Conservation (phyloP, 2,329 filamentous ascomycete species). For the Rhynchosporium graminicola region DNA sequence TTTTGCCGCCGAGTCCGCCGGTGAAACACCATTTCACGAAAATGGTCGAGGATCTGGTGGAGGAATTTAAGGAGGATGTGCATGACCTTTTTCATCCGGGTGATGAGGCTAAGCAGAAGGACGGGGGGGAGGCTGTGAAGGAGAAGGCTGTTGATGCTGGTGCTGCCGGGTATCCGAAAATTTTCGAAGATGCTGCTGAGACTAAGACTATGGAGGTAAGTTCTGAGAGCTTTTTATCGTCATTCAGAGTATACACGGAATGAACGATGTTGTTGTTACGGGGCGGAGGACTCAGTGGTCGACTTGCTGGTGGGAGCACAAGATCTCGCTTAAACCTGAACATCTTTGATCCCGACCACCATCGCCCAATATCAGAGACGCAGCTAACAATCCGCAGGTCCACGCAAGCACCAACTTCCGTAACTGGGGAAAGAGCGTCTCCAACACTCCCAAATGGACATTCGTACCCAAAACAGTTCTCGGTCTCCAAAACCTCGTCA, state of each 20-base stretch:
- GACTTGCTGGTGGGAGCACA: not conserved
- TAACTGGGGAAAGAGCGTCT: constrained; percentile 47
- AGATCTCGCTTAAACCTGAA: not conserved
- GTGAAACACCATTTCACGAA: constrained; percentile 41
- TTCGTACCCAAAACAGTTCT: constrained; percentile 46
- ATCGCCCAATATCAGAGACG: not conserved
- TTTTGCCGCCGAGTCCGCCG: constrained; percentile 38
- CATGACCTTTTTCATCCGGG: constrained; percentile 18
- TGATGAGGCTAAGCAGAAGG: constrained; percentile 4
- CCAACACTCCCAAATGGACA: constrained; percentile 45
- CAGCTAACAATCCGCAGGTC: constrained; percentile 28
- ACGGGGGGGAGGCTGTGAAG: constrained; percentile 1
- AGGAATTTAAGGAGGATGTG: constrained; percentile 21
- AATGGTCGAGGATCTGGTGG: constrained; percentile 14
- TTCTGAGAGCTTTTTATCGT: not conserved
- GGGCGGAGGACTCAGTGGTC: not conserved
- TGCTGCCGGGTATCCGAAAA: constrained; percentile 24
- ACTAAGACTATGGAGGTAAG: constrained; percentile 42
- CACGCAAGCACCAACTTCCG: constrained; percentile 42
- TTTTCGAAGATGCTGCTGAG: constrained; percentile 41
- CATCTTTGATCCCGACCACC: not conserved
- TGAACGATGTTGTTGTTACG: not conserved
- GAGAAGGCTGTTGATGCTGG: not conserved
- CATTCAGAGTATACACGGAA: not conserved
- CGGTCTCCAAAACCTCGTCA: constrained; percentile 46